phyloP scores from a whole-genome alignment of 2,329 filamentous ascomycete species.

The Byssoonygena ceratinophila region DNA sequence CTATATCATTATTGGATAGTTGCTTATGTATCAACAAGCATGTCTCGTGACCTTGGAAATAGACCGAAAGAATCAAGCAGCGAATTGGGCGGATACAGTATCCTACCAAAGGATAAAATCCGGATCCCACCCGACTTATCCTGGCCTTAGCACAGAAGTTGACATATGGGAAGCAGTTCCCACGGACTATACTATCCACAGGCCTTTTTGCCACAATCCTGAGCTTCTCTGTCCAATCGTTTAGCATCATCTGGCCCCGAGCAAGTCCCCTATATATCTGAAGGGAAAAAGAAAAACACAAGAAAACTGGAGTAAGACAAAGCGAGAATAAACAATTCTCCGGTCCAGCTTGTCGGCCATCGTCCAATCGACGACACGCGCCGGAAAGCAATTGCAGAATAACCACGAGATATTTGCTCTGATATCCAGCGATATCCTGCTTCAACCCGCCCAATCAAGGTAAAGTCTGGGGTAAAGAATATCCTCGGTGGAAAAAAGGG shows the following conservation, averaged over 20 bases:
- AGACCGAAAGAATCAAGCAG: neutral
- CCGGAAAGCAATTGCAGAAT: neutral
- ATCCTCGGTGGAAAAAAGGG: neutral
- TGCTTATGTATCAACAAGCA: neutral
- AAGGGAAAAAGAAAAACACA: neutral
- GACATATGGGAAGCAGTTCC: neutral
- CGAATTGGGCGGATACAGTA: neutral
- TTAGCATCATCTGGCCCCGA: neutral
- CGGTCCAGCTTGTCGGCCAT: neutral
- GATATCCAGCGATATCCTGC: slow-evolving; percentile 9
- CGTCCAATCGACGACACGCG: neutral
- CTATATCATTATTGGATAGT: neutral
- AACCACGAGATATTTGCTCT: neutral
- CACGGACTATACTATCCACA: neutral
- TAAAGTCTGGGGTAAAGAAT: slow-evolving; percentile 1
- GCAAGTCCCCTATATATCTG: neutral
- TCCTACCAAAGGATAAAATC: neutral
- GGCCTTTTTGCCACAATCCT: neutral
- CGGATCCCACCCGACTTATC: neutral
- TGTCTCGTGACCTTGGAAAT: neutral
- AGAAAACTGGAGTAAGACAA: neutral
- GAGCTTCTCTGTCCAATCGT: neutral
- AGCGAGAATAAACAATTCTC: neutral
- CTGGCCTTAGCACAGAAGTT: neutral
- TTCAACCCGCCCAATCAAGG: slow-evolving; percentile 7